phyloP scores from a whole-genome alignment of 129 eudicot species.

The Chrysanthemum makinoi region DNA sequence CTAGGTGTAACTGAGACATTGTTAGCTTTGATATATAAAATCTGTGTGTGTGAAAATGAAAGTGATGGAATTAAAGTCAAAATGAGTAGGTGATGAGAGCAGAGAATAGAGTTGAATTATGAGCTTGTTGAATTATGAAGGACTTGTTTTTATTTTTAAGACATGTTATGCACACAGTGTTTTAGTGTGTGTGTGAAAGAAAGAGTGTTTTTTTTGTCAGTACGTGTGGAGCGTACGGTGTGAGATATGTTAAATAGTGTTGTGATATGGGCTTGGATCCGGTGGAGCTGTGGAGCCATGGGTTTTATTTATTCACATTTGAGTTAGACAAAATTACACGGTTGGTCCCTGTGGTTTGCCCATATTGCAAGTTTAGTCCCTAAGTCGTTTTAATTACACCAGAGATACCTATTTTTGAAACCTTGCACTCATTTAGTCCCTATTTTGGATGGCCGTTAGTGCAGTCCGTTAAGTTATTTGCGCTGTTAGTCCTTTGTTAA shows the following conservation, averaged over 20 bases:
- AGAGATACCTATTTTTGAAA: too few species aligned
- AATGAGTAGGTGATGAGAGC: not conserved
- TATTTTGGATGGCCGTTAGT: too few species aligned
- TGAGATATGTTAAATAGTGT: not conserved
- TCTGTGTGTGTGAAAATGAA: not conserved
- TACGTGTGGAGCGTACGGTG: not conserved
- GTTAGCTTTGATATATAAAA: not conserved
- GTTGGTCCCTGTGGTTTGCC: too few species aligned
- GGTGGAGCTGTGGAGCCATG: not conserved
- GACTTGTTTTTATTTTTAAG: not conserved
- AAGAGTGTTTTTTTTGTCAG: slow-evolving; percentile 2
- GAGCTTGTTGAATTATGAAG: not conserved
- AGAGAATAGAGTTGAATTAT: not conserved
- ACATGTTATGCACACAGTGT: slow-evolving; percentile 2
- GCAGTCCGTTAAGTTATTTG: too few species aligned
- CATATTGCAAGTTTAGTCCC: too few species aligned
- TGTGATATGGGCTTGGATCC: slow-evolving; percentile 2
- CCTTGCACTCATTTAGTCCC: too few species aligned
- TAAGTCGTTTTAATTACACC: too few species aligned
- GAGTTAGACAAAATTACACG: too few species aligned
- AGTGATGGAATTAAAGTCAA: slow-evolving; percentile 3
- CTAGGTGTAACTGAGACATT: not conserved
- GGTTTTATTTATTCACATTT: not conserved
- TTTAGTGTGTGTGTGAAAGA: not conserved
- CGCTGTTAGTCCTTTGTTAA: too few species aligned